A percentile compares a stretch with the other conserved stretches of the same genome.
phyloP scores from a whole-genome alignment of 306 rosid genomes.

The Cicer pinnatifidum region DNA sequence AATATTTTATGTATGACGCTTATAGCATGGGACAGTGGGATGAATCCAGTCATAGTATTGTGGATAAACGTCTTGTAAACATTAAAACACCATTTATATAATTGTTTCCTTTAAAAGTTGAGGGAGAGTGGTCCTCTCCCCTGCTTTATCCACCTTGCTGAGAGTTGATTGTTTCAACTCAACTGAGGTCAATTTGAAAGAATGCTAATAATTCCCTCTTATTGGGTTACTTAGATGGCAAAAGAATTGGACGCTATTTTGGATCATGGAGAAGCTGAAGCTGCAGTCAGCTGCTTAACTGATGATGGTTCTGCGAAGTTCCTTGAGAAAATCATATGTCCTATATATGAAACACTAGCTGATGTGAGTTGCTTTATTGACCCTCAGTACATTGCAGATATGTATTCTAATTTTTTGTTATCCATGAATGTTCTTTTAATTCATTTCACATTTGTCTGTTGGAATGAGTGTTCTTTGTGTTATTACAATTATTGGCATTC shows the following conservation, averaged over 20 bases:
- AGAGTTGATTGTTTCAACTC: conserved; percentile 9
- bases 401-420: conserved; percentile 17
- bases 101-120: neutral
- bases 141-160: neutral
- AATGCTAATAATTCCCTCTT: conserved; percentile 11
- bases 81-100: neutral
- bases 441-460: conserved; percentile 21
- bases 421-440: conserved; percentile 27
- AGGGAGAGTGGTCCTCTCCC: conserved; percentile 3
- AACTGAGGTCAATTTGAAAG: neutral
- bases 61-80: neutral
- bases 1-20: neutral
- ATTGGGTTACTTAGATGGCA: conserved; percentile 73
- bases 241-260: conserved; percentile 84
- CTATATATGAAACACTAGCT: conserved; percentile 60
- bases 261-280: conserved; percentile 83
- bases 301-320: conserved; percentile 67
- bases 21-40: neutral
- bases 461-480: conserved; percentile 32
- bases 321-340: conserved; percentile 70
- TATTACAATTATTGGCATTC: neutral
- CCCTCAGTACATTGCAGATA: conserved; percentile 23
- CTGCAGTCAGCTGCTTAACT: conserved; percentile 57
- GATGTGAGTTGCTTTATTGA: conserved; percentile 58
- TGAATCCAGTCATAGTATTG: neutral